Evolutionary conservation across 2,329 filamentous ascomycete species (phyloP), one percentile per base, ranked within the genome.

Genomic region (Pyrenophora graminea): DNA sequence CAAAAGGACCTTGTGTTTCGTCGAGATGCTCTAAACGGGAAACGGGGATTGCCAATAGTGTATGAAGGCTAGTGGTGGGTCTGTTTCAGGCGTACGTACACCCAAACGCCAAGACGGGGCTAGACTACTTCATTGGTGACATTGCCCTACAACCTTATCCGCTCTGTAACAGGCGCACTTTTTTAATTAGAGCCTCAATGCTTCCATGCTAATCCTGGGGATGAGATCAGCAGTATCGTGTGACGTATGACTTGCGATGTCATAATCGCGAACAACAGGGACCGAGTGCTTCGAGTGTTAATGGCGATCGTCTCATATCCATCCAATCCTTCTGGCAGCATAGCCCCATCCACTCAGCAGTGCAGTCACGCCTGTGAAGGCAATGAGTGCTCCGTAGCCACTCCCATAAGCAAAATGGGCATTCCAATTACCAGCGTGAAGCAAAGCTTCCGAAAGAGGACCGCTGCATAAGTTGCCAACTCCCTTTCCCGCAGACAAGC

Each of bases 381-480:
- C 64, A 21, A 79, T 74, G 25, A 78, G 53, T 30, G 68, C 60
- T 10, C 76, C 76, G 56, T 75, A 79, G 13, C 69, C 72, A 36
- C 68, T 75, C 0, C 75, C 77, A 58, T 78, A 79, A 1, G 72
- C 76, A 33, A 71, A 65, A 0, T 56, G 64, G 17, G 70, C 73
- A 39, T 72, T 64, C 21, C 71, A 78, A 2, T 61, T 56, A 19
- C 69, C 70, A 21, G 64, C 61, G n/a, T 64, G 62, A 7, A 80
- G 53, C 30, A 80, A 58, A 12, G 68, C 73, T 60, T 81, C 79
- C 40, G 79, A 81, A 36, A 83, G 62, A 0, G 81, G 80, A 3
- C 81, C 81, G 51, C 74, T 77, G 8, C 77, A 73, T 8, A 83
- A 67, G 61, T 77, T 79, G 3, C 80, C 80, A 17, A 82, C 72